These are phyloP conservation scores for Strobilomyces dryophilus DNA, from an alignment of 768 basidiomycete genomes.

Conservation along the genomic window DNA sequence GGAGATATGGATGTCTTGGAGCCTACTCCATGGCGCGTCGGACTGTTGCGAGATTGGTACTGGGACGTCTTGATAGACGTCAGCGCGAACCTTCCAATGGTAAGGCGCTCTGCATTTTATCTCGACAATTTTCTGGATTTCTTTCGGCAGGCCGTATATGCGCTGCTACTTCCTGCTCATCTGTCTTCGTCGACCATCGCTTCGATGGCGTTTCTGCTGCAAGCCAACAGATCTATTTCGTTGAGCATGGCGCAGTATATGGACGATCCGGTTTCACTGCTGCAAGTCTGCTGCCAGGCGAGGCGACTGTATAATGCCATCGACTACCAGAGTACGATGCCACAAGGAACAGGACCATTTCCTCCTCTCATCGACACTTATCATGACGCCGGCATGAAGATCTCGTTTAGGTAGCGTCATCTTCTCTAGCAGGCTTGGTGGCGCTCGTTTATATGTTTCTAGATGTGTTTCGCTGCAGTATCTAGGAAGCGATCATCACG, in stretches of 20 bases:
- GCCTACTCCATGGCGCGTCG: slow-evolving; percentile 18
- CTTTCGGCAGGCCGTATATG: slow-evolving; percentile 22
- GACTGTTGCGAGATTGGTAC: slow-evolving; percentile 29
- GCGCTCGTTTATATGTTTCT: not conserved
- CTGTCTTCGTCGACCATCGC: slow-evolving; percentile 29
- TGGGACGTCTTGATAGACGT: slow-evolving; percentile 33
- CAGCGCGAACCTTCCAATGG: slow-evolving; percentile 34
- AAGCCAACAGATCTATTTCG: slow-evolving; percentile 22
- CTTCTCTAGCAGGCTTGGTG: not conserved
- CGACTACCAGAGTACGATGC: slow-evolving; percentile 15
- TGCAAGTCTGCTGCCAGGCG: slow-evolving; percentile 13
- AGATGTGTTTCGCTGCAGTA: slow-evolving; percentile 25
- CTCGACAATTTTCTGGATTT: not conserved
- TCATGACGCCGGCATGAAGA: slow-evolving; percentile 21
- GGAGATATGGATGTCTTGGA: slow-evolving; percentile 29
- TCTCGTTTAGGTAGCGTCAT: slow-evolving; percentile 22
- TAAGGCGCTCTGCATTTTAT: slow-evolving; percentile 8
- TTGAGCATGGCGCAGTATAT: slow-evolving; percentile 13
- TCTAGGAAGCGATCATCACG: slow-evolving; percentile 16
- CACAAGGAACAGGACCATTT: slow-evolving; percentile 17
- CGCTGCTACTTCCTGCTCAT: slow-evolving; percentile 18
- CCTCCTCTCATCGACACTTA: slow-evolving; percentile 6
- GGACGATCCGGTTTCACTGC: slow-evolving; percentile 5
- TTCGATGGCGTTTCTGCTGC: slow-evolving; percentile 34
- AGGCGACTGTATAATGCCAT: slow-evolving; percentile 21